phyloP scores from a whole-genome alignment of 2,329 filamentous ascomycete species.

The Alternaria longipes region DNA sequence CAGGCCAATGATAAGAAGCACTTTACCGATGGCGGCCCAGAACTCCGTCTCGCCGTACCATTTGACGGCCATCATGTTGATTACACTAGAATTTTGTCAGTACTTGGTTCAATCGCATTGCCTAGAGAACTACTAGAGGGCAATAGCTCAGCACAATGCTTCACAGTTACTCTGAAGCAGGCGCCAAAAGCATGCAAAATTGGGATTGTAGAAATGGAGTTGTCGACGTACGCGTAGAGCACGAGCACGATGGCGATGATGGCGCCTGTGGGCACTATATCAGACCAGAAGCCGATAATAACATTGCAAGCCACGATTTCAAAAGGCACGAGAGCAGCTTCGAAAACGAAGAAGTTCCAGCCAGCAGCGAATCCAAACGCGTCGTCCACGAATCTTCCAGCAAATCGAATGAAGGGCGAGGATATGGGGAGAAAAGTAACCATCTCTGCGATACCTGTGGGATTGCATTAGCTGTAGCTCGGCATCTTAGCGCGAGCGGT shows the following conservation, averaged over 20 bases:
- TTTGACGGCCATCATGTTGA: constrained; percentile 72
- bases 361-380: constrained; percentile 77
- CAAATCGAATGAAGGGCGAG: constrained; percentile 80
- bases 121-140: neutral
- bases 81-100: constrained; percentile 47
- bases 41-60: constrained; percentile 71
- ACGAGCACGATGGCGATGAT: constrained; percentile 69
- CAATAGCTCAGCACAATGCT: neutral
- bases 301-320: constrained; percentile 65
- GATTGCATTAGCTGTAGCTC: constrained; percentile 28
- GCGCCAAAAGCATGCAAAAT: neutral
- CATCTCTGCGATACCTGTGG: constrained; percentile 72
- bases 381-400: constrained; percentile 77
- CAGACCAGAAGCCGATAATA: constrained; percentile 58
- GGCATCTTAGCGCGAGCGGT: constrained; percentile 5
- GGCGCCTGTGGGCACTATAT: constrained; percentile 66
- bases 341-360: constrained; percentile 78
- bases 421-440: constrained; percentile 79
- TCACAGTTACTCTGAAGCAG: neutral
- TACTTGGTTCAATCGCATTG: neutral
- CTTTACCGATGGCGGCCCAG: constrained; percentile 70
- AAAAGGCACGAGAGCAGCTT: constrained; percentile 73
- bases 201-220: neutral
- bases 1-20: constrained; percentile 57
- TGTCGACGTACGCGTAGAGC: constrained; percentile 63